phyloP scores from a whole-genome alignment of 2,329 filamentous ascomycete species.

The Ambrosiella beaveri region DNA sequence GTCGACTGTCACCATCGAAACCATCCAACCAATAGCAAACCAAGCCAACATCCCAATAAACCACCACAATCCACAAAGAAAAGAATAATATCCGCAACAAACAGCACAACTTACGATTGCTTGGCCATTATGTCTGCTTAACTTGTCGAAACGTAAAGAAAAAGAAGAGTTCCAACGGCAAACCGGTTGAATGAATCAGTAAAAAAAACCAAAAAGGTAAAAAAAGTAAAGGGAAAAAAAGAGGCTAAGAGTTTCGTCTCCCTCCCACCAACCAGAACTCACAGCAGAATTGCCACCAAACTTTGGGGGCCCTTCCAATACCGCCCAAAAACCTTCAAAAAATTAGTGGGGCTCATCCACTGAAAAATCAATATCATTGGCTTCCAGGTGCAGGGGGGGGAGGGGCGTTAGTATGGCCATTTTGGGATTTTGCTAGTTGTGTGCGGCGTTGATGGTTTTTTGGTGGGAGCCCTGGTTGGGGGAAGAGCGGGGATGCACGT shows the following conservation, averaged over 20 bases:
- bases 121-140: constrained; percentile 44
- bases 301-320: too few species aligned
- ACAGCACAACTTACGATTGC: constrained; percentile 35
- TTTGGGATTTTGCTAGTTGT: too few species aligned
- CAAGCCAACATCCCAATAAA: background rate
- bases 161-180: constrained; percentile 8
- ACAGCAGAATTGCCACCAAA: background rate
- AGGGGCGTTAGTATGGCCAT: too few species aligned
- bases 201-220: constrained; percentile 3
- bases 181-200: constrained; percentile 6
- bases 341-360: too few species aligned
- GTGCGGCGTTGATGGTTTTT: too few species aligned
- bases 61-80: background rate
- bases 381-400: too few species aligned
- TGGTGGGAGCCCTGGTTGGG: too few species aligned
- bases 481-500: too few species aligned
- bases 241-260: constrained; percentile 7
- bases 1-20: too few species aligned
- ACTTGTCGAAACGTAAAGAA: constrained; percentile 15
- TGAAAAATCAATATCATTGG: too few species aligned
- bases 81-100: background rate
- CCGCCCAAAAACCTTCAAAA: too few species aligned
- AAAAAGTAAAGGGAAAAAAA: constrained; percentile 1
- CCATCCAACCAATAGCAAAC: background rate
- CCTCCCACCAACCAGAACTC: constrained; percentile 7